Evolutionary conservation across 2,329 filamentous ascomycete species (phyloP).

Genomic region (Xylariaceae sp.): DNA sequence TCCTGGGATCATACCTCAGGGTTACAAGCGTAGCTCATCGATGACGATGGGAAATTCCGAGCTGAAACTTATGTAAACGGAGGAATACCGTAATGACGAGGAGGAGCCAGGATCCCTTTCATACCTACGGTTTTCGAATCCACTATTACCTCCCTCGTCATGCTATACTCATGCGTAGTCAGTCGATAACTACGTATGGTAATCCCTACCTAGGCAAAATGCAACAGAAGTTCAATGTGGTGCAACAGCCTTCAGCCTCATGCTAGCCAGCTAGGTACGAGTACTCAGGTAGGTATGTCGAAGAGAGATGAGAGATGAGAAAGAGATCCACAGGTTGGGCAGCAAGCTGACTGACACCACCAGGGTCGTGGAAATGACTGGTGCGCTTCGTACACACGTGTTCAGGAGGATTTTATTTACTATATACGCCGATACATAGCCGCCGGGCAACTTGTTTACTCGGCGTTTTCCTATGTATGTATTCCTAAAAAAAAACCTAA

Average conservation of each 20-base stretch:
- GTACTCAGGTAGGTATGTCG: no score
- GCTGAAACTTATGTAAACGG: no score
- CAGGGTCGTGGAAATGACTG: not conserved
- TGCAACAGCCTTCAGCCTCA: conserved; percentile 1
- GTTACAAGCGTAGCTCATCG: not conserved
- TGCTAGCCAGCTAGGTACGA: not conserved
- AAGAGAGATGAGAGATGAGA: no score
- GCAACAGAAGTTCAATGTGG: not conserved
- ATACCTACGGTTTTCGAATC: not conserved
- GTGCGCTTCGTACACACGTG: conserved; percentile 1
- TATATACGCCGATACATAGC: no score
- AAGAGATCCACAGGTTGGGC: conserved; percentile 1
- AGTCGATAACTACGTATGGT: not conserved
- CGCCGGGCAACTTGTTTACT: no score
- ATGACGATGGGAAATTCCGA: no score
- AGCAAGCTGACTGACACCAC: not conserved
- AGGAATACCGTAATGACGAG: no score
- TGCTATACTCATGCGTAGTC: not conserved
- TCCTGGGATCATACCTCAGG: not conserved
- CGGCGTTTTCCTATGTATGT: no score
- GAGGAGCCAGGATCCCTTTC: not conserved
- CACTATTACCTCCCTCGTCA: not conserved
- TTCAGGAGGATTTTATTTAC: not conserved
- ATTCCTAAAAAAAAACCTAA: no score
- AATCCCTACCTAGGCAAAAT: not conserved